Conservation (phyloP, 2,329 filamentous ascomycete species). For the Helicocarpus griseus region DNA sequence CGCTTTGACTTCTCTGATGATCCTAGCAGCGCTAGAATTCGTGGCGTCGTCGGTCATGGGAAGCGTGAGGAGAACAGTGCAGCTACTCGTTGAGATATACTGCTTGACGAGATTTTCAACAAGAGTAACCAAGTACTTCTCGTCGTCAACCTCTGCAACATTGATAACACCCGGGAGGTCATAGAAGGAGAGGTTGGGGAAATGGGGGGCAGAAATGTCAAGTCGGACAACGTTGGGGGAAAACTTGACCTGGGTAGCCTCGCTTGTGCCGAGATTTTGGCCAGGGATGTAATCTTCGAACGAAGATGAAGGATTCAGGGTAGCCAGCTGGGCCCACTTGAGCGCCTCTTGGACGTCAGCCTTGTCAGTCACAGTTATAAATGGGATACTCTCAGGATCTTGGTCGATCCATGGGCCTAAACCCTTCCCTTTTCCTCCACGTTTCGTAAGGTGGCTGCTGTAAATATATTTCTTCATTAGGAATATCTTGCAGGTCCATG, state of each 20-base stretch:
- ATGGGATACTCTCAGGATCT: constrained; percentile 42
- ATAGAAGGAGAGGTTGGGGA: constrained; percentile 71
- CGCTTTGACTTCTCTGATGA: constrained; percentile 51
- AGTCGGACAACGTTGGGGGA: constrained; percentile 73
- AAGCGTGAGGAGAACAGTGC: constrained; percentile 67
- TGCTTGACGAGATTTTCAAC: constrained; percentile 60
- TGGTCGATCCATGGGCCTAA: constrained; percentile 58
- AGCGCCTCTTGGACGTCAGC: constrained; percentile 57
- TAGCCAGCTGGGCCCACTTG: constrained; percentile 65
- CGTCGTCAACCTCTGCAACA: constrained; percentile 52
- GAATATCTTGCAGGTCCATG: constrained; percentile 59
- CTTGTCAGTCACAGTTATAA: constrained; percentile 55
- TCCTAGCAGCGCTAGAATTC: constrained; percentile 59
- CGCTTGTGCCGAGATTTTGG: constrained; percentile 28
- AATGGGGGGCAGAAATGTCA: constrained; percentile 59
- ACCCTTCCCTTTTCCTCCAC: constrained; percentile 42
- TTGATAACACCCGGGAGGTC: constrained; percentile 78
- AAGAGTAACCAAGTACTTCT: constrained; percentile 60
- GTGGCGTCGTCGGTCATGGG: constrained; percentile 71
- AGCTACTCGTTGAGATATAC: constrained; percentile 60
- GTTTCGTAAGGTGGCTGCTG: constrained; percentile 20
- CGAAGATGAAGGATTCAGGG: constrained; percentile 55
- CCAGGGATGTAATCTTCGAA: constrained; percentile 47
- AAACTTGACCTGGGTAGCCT: constrained; percentile 50
- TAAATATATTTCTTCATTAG: constrained; percentile 58